phyloP scores from a whole-genome alignment of 495 filamentous ascomycete genomes.

The Wilcoxina mikolae region DNA sequence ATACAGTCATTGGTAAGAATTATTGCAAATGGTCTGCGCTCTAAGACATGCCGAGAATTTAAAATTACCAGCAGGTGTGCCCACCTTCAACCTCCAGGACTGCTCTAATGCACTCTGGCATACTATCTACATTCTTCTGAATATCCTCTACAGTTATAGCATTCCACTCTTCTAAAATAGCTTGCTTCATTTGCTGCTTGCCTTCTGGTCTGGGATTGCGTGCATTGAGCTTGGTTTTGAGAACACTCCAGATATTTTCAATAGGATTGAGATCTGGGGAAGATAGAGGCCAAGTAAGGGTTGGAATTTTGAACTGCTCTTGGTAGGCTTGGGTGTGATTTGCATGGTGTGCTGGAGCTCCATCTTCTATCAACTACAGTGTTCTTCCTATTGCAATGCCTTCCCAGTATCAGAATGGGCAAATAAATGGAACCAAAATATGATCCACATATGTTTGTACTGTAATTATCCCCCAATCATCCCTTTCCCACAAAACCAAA shows the following conservation, averaged over 20 bases:
- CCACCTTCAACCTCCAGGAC: background rate
- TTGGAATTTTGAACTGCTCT: background rate
- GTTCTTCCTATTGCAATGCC: background rate
- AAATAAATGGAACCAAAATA: slow-evolving; percentile 5
- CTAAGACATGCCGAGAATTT: no score
- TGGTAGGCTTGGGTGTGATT: background rate
- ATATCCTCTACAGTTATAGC: slow-evolving; percentile 5
- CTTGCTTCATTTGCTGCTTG: background rate
- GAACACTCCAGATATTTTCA: slow-evolving; percentile 10
- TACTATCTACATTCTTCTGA: slow-evolving; percentile 7
- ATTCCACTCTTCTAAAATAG: slow-evolving; percentile 10
- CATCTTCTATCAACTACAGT: slow-evolving; percentile 10
- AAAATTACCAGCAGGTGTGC: no score
- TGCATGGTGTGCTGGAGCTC: background rate
- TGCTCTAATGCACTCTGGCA: slow-evolving; percentile 3
- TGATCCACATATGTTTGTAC: slow-evolving; percentile 3
- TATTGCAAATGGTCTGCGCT: no score
- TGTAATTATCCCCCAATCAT: slow-evolving; percentile 1
- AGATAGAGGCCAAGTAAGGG: background rate
- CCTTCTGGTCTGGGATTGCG: background rate
- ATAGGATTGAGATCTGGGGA: slow-evolving; percentile 16
- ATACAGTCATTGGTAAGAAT: no score
- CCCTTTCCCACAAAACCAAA: slow-evolving; percentile 7
- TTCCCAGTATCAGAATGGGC: slow-evolving; percentile 10
- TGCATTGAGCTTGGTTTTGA: slow-evolving; percentile 10